Evolutionary conservation across 805 yeast genomes (phyloP).

Genomic region (Ogataea sp.): DNA sequence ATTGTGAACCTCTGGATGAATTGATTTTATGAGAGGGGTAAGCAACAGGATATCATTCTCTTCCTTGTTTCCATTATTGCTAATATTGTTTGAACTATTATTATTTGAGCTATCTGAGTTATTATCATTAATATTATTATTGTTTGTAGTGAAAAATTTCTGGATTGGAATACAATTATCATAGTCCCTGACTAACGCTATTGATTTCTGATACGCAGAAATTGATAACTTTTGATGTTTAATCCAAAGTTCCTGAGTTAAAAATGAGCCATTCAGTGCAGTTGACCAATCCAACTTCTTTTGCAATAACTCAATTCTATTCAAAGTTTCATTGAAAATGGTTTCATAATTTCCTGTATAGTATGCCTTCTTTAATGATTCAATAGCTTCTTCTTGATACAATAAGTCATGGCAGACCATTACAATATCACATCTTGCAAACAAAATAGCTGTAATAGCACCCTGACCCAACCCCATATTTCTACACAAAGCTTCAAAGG

Average conservation of each 20-base stretch:
- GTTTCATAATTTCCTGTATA: slow-evolving; percentile 33
- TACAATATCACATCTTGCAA: slow-evolving; percentile 58
- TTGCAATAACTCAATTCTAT: slow-evolving; percentile 37
- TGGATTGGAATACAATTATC: slow-evolving; percentile 41
- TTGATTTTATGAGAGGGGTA: slow-evolving; percentile 28
- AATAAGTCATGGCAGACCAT: slow-evolving; percentile 51
- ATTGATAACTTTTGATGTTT: slow-evolving; percentile 36
- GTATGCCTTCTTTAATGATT: slow-evolving; percentile 24
- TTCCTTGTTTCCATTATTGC: too few species aligned
- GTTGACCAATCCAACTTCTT: slow-evolving; percentile 36
- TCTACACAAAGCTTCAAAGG: slow-evolving; percentile 54
- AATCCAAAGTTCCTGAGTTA: slow-evolving; percentile 25
- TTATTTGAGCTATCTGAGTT: too few species aligned
- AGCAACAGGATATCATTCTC: slow-evolving; percentile 20
- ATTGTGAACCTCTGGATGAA: slow-evolving; percentile 17
- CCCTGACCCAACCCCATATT: slow-evolving; percentile 65
- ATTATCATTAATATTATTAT: too few species aligned
- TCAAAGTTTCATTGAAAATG: slow-evolving; percentile 29
- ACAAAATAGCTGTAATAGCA: slow-evolving; percentile 44
- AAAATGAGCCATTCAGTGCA: slow-evolving; percentile 27
- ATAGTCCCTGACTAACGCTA: slow-evolving; percentile 47
- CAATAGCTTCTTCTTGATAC: slow-evolving; percentile 49
- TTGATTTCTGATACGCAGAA: slow-evolving; percentile 40
- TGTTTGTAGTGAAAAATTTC: slow-evolving; percentile 28
- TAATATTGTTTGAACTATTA: too few species aligned